phyloP scores from a whole-genome alignment of 768 basidiomycete genomes.

The Phanerochaete carnosa region DNA sequence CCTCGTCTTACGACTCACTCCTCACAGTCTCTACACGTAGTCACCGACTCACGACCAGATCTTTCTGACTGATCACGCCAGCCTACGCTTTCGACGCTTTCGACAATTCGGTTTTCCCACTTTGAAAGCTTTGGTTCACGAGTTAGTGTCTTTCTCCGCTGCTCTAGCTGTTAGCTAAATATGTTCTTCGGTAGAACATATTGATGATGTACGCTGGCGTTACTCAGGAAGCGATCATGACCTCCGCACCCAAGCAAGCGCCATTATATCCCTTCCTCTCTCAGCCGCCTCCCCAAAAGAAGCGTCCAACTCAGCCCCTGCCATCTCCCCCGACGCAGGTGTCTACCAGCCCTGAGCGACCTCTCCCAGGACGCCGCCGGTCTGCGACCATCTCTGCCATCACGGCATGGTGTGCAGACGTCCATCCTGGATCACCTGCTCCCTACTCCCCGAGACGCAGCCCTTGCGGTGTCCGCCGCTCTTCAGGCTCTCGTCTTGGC shows the following conservation, averaged over 20 bases:
- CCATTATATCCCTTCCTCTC: slow-evolving; percentile 27
- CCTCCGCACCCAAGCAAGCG: slow-evolving; percentile 11
- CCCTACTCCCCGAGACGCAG: slow-evolving; percentile 32
- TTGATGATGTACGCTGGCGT: slow-evolving; percentile 19
- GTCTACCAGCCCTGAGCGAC: slow-evolving; percentile 6
- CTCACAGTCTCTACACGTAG: slow-evolving; percentile 1
- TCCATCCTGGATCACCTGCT: slow-evolving; percentile 67
- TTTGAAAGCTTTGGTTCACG: neutral
- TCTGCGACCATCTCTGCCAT: slow-evolving; percentile 50
- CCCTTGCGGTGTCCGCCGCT: slow-evolving; percentile 26
- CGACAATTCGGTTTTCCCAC: neutral
- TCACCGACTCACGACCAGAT: neutral
- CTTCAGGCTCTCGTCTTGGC: slow-evolving; percentile 28
- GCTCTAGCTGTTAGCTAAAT: neutral
- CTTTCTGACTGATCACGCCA: neutral
- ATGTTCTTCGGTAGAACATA: neutral
- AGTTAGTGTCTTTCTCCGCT: too few species aligned
- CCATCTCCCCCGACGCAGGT: slow-evolving; percentile 21
- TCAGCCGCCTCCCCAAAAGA: slow-evolving; percentile 28
- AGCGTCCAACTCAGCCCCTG: slow-evolving; percentile 24
- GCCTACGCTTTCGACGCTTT: neutral
- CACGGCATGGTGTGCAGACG: slow-evolving; percentile 57
- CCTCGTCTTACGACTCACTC: neutral
- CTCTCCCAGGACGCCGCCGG: slow-evolving; percentile 25
- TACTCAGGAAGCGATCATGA: slow-evolving; percentile 6